Conservation (phyloP, 1,284 basidiomycete genomes). For the Melampsora larici-populina region DNA sequence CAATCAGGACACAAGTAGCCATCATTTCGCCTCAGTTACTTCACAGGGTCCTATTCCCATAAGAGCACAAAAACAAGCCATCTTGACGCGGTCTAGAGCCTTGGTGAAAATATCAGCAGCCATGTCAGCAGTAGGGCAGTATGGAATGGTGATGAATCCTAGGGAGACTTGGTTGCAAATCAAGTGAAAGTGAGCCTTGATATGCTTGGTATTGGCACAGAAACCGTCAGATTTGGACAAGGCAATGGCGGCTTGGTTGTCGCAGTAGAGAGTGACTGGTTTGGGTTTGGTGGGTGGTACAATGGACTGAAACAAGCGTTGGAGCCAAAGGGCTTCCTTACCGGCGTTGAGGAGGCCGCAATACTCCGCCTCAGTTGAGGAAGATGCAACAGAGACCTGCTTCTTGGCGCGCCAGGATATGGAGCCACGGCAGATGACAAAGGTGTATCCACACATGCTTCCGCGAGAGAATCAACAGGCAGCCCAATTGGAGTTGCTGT, state of each 20-base stretch:
- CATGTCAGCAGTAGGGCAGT: constrained; percentile 21
- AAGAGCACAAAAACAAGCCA: constrained; percentile 6
- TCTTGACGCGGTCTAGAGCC: constrained; percentile 30
- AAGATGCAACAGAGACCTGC: neutral
- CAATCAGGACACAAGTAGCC: no score
- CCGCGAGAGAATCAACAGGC: no score
- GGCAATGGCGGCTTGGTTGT: constrained; percentile 14
- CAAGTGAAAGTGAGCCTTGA: constrained; percentile 6
- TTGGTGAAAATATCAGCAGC: constrained; percentile 28
- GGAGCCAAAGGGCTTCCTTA: constrained; percentile 16
- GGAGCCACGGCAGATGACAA: neutral
- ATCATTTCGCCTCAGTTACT: no score
- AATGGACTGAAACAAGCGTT: no score
- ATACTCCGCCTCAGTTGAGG: no score
- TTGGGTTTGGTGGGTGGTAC: no score
- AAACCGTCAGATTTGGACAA: constrained; percentile 11
- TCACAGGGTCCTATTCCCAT: no score
- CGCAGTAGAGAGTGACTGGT: neutral
- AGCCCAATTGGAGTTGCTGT: constrained; percentile 23
- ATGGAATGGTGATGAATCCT: constrained; percentile 4
- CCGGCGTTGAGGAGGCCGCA: constrained; percentile 7
- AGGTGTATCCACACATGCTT: neutral
- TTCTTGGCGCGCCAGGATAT: constrained; percentile 19
- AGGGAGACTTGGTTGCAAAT: constrained; percentile 10
- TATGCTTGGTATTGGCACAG: constrained; percentile 28